Evolutionary conservation across 805 yeast genomes (phyloP).

Genomic region (Brettanomyces bruxellensis): DNA sequence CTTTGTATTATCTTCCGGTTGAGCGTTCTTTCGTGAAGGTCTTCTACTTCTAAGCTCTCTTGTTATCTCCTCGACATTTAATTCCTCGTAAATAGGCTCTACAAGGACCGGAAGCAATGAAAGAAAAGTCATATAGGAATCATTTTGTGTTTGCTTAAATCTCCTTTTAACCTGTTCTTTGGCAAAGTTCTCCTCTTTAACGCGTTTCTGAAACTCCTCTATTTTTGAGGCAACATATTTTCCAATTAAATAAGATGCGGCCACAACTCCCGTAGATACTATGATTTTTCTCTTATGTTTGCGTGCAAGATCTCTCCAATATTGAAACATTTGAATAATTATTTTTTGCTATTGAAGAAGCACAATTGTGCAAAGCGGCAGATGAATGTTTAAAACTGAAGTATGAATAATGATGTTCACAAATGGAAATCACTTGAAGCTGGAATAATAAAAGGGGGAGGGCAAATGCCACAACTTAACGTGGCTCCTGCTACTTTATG

Average conservation of each 20-base stretch:
- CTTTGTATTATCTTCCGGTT: constrained; percentile 14
- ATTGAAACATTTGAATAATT: constrained; percentile 20
- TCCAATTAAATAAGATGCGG: constrained; percentile 35
- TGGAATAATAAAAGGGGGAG: too few relatives aligned
- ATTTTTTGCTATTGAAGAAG: too few relatives aligned
- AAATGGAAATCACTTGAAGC: too few relatives aligned
- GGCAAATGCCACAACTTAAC: too few relatives aligned
- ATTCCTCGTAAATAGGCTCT: constrained; percentile 48
- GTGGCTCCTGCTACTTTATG: too few relatives aligned
- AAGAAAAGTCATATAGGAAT: constrained; percentile 74
- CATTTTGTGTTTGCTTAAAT: constrained; percentile 87
- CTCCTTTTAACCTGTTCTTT: constrained; percentile 68
- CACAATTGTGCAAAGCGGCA: too few relatives aligned
- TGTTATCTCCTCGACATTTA: constrained; percentile 69
- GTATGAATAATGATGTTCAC: too few relatives aligned
- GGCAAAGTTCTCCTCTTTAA: constrained; percentile 50
- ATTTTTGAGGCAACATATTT: constrained; percentile 37
- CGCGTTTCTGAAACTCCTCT: constrained; percentile 38
- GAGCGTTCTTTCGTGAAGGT: constrained; percentile 27
- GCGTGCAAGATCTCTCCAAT: constrained; percentile 27
- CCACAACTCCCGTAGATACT: constrained; percentile 34
- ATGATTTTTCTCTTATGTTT: constrained; percentile 38
- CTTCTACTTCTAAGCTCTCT: constrained; percentile 51
- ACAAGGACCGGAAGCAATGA: constrained; percentile 74
- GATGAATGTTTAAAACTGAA: too few relatives aligned